phyloP scores from a whole-genome alignment of 352 stramenopile genomes.

The Phytopythium ostracodes region DNA sequence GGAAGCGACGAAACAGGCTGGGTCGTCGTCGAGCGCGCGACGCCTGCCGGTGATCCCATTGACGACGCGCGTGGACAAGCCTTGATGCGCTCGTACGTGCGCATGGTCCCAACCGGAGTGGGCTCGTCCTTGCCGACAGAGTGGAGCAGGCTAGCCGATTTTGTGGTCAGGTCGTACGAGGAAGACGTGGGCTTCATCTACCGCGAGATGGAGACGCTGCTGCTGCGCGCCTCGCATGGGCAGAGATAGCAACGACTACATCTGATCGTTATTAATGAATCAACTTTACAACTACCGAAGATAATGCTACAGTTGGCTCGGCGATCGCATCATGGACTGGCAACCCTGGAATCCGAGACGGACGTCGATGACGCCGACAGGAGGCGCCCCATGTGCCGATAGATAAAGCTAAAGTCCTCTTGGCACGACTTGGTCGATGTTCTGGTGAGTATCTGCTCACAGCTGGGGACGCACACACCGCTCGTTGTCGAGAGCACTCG shows the following conservation, averaged over 20 bases:
- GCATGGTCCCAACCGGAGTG: constrained; percentile 16
- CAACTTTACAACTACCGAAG: neutral
- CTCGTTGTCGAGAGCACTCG: neutral
- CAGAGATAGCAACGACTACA: neutral
- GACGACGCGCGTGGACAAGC: neutral
- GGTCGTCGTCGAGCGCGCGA: constrained; percentile 22
- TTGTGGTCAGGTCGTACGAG: constrained; percentile 31
- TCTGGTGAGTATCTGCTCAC: neutral
- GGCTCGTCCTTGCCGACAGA: neutral
- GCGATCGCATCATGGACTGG: neutral
- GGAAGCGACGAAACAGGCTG: constrained; percentile 27
- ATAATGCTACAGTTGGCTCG: neutral
- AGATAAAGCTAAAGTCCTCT: constrained; percentile 34
- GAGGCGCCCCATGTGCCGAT: constrained; percentile 25
- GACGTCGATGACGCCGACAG: constrained; percentile 3
- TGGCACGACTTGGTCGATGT: constrained; percentile 21
- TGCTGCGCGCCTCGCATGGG: constrained; percentile 18
- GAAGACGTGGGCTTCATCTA: constrained; percentile 35
- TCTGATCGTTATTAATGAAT: neutral
- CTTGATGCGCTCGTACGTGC: constrained; percentile 22
- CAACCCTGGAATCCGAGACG: neutral
- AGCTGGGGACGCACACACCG: neutral
- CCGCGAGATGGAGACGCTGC: constrained; percentile 28
- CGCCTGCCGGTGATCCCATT: neutral
- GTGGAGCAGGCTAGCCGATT: constrained; percentile 1